Evolutionary conservation across 805 yeast genomes (phyloP), one percentile per base, ranked within the genome.

Genomic region (Saturnispora quitensis): DNA sequence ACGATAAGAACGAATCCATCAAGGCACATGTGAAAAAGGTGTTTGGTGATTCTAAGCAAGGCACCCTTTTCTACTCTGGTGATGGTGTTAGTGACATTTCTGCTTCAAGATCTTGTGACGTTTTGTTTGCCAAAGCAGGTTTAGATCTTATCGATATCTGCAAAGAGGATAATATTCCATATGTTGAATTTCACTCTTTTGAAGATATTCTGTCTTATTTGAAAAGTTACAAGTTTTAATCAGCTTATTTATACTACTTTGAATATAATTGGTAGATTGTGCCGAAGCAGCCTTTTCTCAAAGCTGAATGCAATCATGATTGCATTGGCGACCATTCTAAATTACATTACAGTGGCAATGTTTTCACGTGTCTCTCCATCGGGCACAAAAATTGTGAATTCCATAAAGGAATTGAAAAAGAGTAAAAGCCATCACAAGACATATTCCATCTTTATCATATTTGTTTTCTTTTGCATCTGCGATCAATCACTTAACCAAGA

Each of bases 1-100:
- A 93, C 68, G 97, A 93, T 70, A 93, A 93, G 72, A 82, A 96
- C 31, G 75, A 78, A 52, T 84, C 93, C 28, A 91, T 93, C 60
- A 75, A 78, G 52, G 73, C 74, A 48, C 74, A 72, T 56, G 51
- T 59, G 50, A 47, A 57, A 66, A 73, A 53, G 62, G 48, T 47
- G 28, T 50, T 61, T 50, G 54, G 58, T 20, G 50, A 50, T 10
- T 47, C 67, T 20, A 74, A 78, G 47, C 18, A 33, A 15, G 96
- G 95, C 15, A 72, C 73, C 40, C 75, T 89, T 60, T 88, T 91
- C 66, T 93, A 93, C 73, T 87, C 96, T 63, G 99, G 99, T 53
- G 99, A 93, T 67, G 99, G 99, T 57, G 97, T 93, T 33, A 84
- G 95, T 45, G 99, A 93, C 68, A 73, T 93, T 59, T 80, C 89